Evolutionary conservation across 495 filamentous ascomycete species (phyloP).

Genomic region (Podospora pseudoanserina): DNA sequence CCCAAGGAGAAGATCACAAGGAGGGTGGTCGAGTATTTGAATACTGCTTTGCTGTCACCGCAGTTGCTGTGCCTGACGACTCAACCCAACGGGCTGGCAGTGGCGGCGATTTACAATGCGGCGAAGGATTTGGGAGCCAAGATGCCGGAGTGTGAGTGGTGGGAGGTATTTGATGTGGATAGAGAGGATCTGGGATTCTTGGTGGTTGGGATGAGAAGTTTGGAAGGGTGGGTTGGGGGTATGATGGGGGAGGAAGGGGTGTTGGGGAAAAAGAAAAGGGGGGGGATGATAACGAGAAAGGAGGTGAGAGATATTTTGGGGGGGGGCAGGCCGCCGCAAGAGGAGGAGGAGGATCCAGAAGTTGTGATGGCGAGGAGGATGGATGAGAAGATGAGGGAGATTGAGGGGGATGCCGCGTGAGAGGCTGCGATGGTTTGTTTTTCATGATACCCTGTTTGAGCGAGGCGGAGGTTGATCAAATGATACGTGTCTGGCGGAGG

Average conservation of each 20-base stretch:
- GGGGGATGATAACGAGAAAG: slow-evolving; percentile 38
- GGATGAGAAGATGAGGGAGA: slow-evolving; percentile 51
- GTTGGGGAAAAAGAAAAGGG: slow-evolving; percentile 20
- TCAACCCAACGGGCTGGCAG: slow-evolving; percentile 80
- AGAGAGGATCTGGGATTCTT: slow-evolving; percentile 92
- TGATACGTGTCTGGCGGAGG: background rate
- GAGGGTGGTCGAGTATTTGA: slow-evolving; percentile 71
- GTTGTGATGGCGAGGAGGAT: slow-evolving; percentile 56
- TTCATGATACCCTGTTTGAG: background rate
- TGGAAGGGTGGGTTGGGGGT: slow-evolving; percentile 63
- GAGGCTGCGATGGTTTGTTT: background rate
- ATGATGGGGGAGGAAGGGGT: slow-evolving; percentile 36
- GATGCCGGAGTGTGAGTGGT: slow-evolving; percentile 82
- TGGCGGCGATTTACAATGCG: slow-evolving; percentile 84
- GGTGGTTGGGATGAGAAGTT: slow-evolving; percentile 79
- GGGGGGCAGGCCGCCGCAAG: slow-evolving; percentile 27
- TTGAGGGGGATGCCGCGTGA: slow-evolving; percentile 21
- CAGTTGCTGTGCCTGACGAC: slow-evolving; percentile 89
- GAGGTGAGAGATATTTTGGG: slow-evolving; percentile 22
- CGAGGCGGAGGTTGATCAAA: background rate
- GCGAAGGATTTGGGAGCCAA: slow-evolving; percentile 73
- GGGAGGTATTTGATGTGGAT: slow-evolving; percentile 98
- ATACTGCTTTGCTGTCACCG: slow-evolving; percentile 76
- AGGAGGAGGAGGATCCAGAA: slow-evolving; percentile 54
- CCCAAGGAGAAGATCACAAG: slow-evolving; percentile 49